Evolutionary conservation across 2,329 filamentous ascomycete species (phyloP).

Genomic region (Aureobasidium sp.): DNA sequence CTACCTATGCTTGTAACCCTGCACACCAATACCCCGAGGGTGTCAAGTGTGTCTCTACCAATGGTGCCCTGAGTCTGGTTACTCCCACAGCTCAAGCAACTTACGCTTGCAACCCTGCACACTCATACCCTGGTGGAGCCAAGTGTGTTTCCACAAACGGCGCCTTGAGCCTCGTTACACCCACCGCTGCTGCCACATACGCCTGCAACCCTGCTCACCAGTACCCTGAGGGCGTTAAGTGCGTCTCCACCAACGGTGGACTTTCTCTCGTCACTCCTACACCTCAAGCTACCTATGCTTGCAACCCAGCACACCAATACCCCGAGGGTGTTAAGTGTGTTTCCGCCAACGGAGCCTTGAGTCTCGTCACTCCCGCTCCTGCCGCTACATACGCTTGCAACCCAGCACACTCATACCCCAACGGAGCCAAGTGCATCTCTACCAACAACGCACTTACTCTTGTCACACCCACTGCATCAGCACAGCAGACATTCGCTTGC

Average conservation of each 20-base stretch:
- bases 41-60: conserved; percentile 3
- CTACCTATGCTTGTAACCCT: conserved; percentile 10
- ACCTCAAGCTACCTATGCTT: not conserved
- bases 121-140: not conserved
- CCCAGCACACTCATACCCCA: conserved; percentile 8
- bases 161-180: conserved; percentile 26
- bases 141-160: conserved; percentile 18
- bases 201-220: conserved; percentile 5
- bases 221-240: conserved; percentile 1
- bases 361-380: conserved; percentile 12
- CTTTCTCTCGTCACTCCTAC: conserved; percentile 14
- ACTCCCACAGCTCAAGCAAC: conserved; percentile 1
- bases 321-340: conserved; percentile 1
- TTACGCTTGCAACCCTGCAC: conserved; percentile 15
- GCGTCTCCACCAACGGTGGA: conserved; percentile 1
- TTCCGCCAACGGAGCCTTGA: conserved; percentile 7
- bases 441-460: not conserved
- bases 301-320: conserved; percentile 12
- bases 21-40: conserved; percentile 6
- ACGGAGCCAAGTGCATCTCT: not conserved
- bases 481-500: not conserved
- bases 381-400: not conserved
- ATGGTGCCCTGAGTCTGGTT: not conserved
- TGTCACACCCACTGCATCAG: no score
- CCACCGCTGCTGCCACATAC: conserved; percentile 7